Base-by-base conservation (phyloP, 345 rosid genomes). In the Syzygium aromaticum region DNA sequence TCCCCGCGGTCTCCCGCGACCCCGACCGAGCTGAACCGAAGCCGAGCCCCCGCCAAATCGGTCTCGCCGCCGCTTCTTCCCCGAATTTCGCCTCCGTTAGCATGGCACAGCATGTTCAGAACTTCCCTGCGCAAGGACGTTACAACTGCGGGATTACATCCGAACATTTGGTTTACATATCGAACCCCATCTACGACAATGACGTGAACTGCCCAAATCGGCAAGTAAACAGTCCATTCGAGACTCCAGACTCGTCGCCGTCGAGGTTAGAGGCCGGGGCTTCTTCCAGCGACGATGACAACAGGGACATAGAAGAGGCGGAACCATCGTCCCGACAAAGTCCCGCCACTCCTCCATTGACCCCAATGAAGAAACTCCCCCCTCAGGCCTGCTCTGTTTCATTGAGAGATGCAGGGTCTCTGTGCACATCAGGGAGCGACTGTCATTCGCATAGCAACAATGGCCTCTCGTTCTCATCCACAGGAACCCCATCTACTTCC, bases 331-430 rank as follows among this genome's bases (percentile, higher is more conserved):
- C 89, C 27, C n/a, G 87, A 33, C 54, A 40, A 54, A 57, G 56
- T 17, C 87, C 87, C 3, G 43, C 14, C 52, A 96, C 96, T 9
- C 97, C 99, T 53, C 96, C 94, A 28, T 91, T 97, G 92, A 92
- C 94, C 67, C 97, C 99, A 25, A 96, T 95, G 98, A 95, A 96
- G 93, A 91, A 92, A 90, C 95, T 96, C 10, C 99, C 96, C 38
- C 94, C 93, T 10, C 90, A 92, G 88, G 97, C 98, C 77, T 92
- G 95, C 64, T 96, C 98, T 53, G 94, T 96, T 86, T 91, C 98
- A n/a, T 86, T 95, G 51, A 91, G 92, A 88, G 92, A 94, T 86
- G 92, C 91, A 1, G 89, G 91, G 87, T 93, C 96, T 25, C 86
- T 93, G 28, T 93, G 88, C 85, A 92, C 92, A 85, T 95, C 97